Evolutionary conservation across 257 asterid species (phyloP), one percentile per base, ranked within the genome.

Genomic region (Primulina tabacum): DNA sequence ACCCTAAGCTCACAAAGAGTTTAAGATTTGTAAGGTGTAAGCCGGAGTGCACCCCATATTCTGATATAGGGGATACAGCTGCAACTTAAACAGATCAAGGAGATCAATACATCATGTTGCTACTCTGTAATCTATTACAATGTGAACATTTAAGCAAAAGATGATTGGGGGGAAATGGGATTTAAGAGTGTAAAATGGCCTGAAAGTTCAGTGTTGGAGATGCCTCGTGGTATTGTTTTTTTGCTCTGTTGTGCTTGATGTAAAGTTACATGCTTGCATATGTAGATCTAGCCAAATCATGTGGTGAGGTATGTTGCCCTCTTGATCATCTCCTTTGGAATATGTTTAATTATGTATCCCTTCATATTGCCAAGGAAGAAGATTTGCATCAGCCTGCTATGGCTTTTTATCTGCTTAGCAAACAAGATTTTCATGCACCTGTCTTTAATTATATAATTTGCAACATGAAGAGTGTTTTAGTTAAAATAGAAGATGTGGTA

Each of bases 231-330:
- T n/a, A n/a, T 28, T 63, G n/a, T 2, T 16, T 5, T 34, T 35
- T 32, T 52, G 34, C 65, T 75, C 21, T 14, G 52, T 62, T 74
- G 52, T 65, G 69, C 66, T 33, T 64, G 56, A 53, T 50, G 28
- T 59, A 38, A 10, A 26, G 10, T 20, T 32, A n/a, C 14, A 7
- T 38, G 14, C 7, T 16, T 35, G 29, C 17, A 33, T 20, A 63
- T 60, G 62, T 28, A 28, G 3, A 28, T 28, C 30, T 43, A 6
- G 69, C 24, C 71, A 62, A 53, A 26, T 29, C 30, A 28, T 64
- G 14, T 38, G 4, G 10, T 60, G 6, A 5, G 18, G 32, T 33
- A 33, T 33, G 37, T 33, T 5, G 37, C 30, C 37, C 60, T 43
- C 29, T 55, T 47, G 26, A 32, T 53, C 37, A 20, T 65, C 64